These are phyloP conservation scores for Brassica incana DNA, from an alignment of 345 rosid species.

Conservation along the genomic window DNA sequence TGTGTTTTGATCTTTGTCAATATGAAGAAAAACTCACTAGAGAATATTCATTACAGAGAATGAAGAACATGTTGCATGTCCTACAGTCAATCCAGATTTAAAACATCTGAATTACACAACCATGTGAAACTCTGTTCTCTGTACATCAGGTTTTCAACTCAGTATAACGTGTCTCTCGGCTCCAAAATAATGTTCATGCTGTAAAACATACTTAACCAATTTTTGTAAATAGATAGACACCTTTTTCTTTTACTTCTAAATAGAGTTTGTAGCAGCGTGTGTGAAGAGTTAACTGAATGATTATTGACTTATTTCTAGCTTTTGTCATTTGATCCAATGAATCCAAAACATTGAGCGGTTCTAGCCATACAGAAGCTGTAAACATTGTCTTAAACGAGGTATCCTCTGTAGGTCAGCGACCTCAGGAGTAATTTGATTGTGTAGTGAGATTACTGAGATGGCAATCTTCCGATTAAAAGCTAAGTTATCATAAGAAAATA, in stretches of 20 bases:
- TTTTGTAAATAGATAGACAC: neutral
- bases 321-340: neutral
- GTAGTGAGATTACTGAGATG: neutral
- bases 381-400: neutral
- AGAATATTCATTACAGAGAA: neutral
- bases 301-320: neutral
- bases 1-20: neutral
- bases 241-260: neutral
- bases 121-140: slow-evolving; percentile 2
- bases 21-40: neutral
- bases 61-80: neutral
- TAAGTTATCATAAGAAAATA: neutral
- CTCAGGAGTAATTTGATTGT: neutral
- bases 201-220: neutral
- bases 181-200: neutral
- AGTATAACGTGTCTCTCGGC: slow-evolving; percentile 1
- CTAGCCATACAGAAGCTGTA: neutral
- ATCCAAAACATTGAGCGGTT: neutral
- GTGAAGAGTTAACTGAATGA: neutral
- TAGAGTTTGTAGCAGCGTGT: neutral
- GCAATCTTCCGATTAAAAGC: neutral
- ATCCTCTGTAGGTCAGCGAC: neutral
- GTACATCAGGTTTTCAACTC: neutral
- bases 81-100: neutral
- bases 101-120: neutral